A percentile compares a stretch with the other conserved stretches of the same genome.
Conservation (phyloP, 805 yeast genomes). For the Tanozyma kutaoensis region DNA sequence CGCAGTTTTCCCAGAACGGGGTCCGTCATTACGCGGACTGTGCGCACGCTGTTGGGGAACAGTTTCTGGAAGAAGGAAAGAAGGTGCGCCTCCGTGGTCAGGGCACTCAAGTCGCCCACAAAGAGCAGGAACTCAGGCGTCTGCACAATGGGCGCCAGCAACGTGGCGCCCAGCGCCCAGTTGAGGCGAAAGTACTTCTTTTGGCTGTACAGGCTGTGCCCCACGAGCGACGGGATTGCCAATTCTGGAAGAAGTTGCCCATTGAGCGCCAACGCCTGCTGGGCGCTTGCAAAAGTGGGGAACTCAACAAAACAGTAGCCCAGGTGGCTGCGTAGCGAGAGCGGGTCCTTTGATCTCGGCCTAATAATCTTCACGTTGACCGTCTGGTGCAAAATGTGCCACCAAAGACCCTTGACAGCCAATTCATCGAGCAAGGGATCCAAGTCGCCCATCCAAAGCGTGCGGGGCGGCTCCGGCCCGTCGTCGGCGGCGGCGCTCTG, state of each 20-base stretch:
- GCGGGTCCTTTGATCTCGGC: no score
- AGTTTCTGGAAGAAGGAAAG: constrained; percentile 57
- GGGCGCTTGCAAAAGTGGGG: constrained; percentile 54
- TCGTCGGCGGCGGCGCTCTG: constrained; percentile 17
- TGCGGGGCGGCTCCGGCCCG: constrained; percentile 36
- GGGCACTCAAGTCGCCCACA: constrained; percentile 74
- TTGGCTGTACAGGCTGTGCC: constrained; percentile 30
- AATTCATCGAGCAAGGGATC: constrained; percentile 70
- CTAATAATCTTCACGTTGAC: constrained; percentile 59
- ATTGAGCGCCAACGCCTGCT: constrained; percentile 51
- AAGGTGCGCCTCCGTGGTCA: constrained; percentile 70
- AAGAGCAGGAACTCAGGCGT: constrained; percentile 67
- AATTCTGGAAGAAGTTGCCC: constrained; percentile 52
- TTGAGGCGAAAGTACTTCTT: constrained; percentile 60
- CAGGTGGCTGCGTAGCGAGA: constrained; percentile 18
- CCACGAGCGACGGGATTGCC: constrained; percentile 28
- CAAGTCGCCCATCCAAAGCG: constrained; percentile 83
- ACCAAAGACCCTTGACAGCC: constrained; percentile 37
- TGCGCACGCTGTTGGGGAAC: constrained; percentile 51
- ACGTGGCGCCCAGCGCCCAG: constrained; percentile 79
- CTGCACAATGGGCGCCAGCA: constrained; percentile 55
- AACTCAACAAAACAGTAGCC: constrained; percentile 78
- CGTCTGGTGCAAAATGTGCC: constrained; percentile 40
- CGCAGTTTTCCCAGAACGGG: constrained; percentile 67
- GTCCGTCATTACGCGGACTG: constrained; percentile 79